Evolutionary conservation across 306 rosid species (phyloP), one percentile per base, ranked within the genome.

Genomic region (Cajanus cajan): DNA sequence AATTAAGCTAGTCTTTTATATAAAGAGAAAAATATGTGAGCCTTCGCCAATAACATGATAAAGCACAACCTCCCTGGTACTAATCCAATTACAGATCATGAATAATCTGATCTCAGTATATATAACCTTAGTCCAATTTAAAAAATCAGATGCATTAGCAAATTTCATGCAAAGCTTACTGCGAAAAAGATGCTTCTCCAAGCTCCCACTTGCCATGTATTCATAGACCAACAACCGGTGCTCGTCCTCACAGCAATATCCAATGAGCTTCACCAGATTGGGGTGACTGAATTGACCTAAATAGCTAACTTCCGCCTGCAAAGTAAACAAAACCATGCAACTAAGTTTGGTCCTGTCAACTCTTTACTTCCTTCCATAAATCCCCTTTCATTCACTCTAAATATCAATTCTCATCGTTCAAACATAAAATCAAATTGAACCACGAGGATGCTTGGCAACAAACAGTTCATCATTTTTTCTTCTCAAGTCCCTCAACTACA

Each of bases 161-260:
- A 76, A 73, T 59, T 62, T n/a, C 51, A 66, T 14, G 25, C 6
- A 37, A 79, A 36, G 72, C 98, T 95, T 89, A 95, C 99, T 88
- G 72, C 99, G 98, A 64, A 95, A 95, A 70, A 95, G 96, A 81
- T 93, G 98, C 72, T 89, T 95, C 88, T 95, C 99, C 87, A 95
- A 80, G 92, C 94, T 91, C 71, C 98, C 99, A 83, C 90, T 91
- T 28, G 96, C 98, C 99, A 95, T 93, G 84, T 90, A 95, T 68
- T 95, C 99, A 82, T 95, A 95, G 57, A 91, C 98, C 87, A 95
- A 86, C 25, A 90, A 86, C 85, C 99, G 87, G 80, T 95, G 91
- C 13, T 93, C 98, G 72, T 91, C 99, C 87, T 95, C 99, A 36
- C 99, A 95, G 88, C 98, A 93, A 68, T 91, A 95, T 39, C 99